phyloP scores from a whole-genome alignment of 2,329 filamentous ascomycete genomes.

The Fusarium guadeloupense region DNA sequence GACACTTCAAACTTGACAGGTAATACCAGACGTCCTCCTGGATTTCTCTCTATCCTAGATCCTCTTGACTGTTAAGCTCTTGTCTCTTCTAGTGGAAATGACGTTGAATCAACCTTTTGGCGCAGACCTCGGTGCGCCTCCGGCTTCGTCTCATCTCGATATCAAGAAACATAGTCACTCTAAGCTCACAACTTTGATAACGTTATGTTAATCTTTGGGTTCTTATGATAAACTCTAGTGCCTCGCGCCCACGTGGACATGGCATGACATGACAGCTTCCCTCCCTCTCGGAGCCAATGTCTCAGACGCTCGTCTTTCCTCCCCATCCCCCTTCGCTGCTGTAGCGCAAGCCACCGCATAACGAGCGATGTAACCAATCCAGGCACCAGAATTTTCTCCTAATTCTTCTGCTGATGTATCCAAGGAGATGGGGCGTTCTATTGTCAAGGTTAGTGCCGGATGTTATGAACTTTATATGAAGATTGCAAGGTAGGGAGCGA shows the following conservation, averaged over 20 bases:
- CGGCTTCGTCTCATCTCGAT: background rate
- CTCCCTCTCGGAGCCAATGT: conserved; percentile 19
- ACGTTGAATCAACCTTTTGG: too few species aligned
- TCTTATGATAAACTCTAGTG: background rate
- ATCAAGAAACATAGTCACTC: too few species aligned
- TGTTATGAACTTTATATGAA: background rate
- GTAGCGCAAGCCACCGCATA: conserved; percentile 30
- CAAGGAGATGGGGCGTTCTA: background rate
- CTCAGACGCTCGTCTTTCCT: conserved; percentile 22
- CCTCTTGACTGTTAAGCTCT: background rate
- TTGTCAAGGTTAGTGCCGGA: background rate
- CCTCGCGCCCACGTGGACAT: conserved; percentile 26
- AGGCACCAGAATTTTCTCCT: too few species aligned
- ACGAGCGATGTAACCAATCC: conserved; percentile 17
- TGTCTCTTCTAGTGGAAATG: background rate
- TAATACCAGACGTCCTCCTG: conserved; percentile 1
- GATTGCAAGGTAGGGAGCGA: background rate
- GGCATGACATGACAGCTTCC: conserved; percentile 20
- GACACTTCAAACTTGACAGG: conserved; percentile 22
- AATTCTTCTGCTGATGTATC: too few species aligned
- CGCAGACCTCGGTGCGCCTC: background rate
- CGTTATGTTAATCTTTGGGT: background rate
- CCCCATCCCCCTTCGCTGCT: conserved; percentile 22
- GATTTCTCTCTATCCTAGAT: background rate
- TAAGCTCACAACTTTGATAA: background rate